phyloP scores from a whole-genome alignment of 495 filamentous ascomycete genomes.

The Lentithecium fluviatile region DNA sequence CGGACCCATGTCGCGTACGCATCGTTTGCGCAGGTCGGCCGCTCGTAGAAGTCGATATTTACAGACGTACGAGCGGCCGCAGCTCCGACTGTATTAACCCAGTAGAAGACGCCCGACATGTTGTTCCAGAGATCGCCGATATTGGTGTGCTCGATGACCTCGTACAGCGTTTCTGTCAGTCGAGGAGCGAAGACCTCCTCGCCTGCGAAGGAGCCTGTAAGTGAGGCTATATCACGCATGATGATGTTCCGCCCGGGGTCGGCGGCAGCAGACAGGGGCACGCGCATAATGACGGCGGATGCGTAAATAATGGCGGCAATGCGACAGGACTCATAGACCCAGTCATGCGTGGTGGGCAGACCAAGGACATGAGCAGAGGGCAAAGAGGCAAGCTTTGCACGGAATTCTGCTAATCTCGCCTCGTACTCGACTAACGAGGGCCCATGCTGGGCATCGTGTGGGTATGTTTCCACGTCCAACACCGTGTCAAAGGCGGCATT shows the following conservation, averaged over 20 bases:
- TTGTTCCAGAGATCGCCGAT: conserved; percentile 19
- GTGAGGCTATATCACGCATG: background rate
- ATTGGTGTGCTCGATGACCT: conserved; percentile 16
- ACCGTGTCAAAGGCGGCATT: conserved; percentile 1
- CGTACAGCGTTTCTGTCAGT: conserved; percentile 18
- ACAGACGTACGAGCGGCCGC: conserved; percentile 21
- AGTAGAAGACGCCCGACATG: conserved; percentile 33
- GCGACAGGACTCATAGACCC: conserved; percentile 31
- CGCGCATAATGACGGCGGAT: conserved; percentile 17
- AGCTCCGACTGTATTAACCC: conserved; percentile 22
- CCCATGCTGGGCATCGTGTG: background rate
- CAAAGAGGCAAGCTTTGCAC: conserved; percentile 8
- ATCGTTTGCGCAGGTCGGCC: conserved; percentile 1
- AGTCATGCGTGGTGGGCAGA: conserved; percentile 19
- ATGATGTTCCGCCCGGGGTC: conserved; percentile 2
- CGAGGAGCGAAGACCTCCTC: background rate
- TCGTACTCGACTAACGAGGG: conserved; percentile 15
- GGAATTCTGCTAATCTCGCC: conserved; percentile 9
- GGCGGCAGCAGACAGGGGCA: conserved; percentile 26
- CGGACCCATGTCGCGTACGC: conserved; percentile 23
- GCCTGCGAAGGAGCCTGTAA: background rate
- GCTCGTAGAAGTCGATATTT: background rate
- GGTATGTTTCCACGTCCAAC: conserved; percentile 1
- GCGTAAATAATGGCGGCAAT: conserved; percentile 31
- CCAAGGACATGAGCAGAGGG: conserved; percentile 25